Percentiles rank a stretch among this genome's conserved stretches.
phyloP scores from a whole-genome alignment of 2,329 filamentous ascomycete species.

The Clathrospora elynae region DNA sequence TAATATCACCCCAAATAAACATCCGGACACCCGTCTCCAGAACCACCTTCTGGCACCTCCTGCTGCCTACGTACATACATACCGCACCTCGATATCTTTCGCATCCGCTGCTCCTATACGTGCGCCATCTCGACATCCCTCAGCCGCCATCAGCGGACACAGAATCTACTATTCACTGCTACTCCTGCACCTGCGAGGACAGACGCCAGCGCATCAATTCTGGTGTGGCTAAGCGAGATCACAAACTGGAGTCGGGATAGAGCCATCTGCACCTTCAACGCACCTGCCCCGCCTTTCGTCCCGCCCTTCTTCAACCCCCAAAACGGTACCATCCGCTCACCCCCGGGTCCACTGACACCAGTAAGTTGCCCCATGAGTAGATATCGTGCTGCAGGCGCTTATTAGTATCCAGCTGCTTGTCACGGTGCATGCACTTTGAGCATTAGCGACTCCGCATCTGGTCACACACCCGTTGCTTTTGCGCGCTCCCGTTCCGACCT shows the following conservation, averaged over 20 bases:
- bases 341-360: not conserved
- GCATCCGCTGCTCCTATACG: slow-evolving; percentile 21
- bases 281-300: slow-evolving; percentile 17
- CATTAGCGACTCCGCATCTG: slow-evolving; percentile 1
- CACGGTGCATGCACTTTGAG: not conserved
- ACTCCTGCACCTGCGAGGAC: slow-evolving; percentile 8
- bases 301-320: slow-evolving; percentile 11
- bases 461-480: slow-evolving; percentile 1
- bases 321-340: not conserved
- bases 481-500: not conserved
- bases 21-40: slow-evolving; percentile 21
- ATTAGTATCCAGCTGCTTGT: not conserved
- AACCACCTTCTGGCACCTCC: slow-evolving; percentile 27
- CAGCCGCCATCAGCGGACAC: too few species aligned
- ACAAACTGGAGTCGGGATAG: slow-evolving; percentile 9
- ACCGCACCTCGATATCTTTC: slow-evolving; percentile 17
- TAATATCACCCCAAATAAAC: slow-evolving; percentile 30
- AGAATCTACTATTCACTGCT: slow-evolving; percentile 10
- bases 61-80: slow-evolving; percentile 20
- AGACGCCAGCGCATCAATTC: slow-evolving; percentile 5
- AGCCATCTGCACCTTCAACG: slow-evolving; percentile 12
- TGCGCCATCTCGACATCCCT: too few species aligned
- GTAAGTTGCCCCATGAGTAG: slow-evolving; percentile 5
- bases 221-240: slow-evolving; percentile 9
- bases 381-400: not conserved